These are phyloP conservation scores for Xylaria telfairii DNA, from an alignment of 495 filamentous ascomycete species.

Conservation along the genomic window DNA sequence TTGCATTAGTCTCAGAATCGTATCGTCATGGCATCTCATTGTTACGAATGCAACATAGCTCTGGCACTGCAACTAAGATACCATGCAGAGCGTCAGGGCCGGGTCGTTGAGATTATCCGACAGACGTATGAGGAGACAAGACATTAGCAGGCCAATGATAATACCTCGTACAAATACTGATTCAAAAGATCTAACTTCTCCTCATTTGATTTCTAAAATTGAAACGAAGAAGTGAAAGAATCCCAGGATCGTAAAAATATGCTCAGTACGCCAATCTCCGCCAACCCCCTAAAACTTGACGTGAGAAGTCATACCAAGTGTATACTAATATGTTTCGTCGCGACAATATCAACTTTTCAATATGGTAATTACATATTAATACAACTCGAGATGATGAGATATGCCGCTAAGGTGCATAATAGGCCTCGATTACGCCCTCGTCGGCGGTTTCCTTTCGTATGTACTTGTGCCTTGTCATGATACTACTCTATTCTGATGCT, in stretches of 20 bases:
- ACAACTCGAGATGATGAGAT: background rate
- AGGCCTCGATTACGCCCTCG: conserved; percentile 44
- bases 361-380: conserved; percentile 33
- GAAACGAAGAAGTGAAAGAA: background rate
- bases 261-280: conserved; percentile 35
- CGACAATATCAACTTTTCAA: conserved; percentile 46
- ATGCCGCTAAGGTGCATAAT: conserved; percentile 8
- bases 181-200: background rate
- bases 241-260: conserved; percentile 22
- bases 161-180: background rate
- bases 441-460: conserved; percentile 45
- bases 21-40: background rate
- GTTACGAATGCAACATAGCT: background rate
- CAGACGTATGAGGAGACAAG: background rate
- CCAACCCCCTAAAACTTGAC: conserved; percentile 39
- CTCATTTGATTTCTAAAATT: too few species aligned
- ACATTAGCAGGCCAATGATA: conserved; percentile 7
- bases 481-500: background rate
- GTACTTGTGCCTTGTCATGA: background rate
- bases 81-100: background rate
- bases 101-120: conserved; percentile 10
- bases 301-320: conserved; percentile 41
- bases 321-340: conserved; percentile 44
- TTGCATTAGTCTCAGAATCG: too few species aligned
- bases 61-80: background rate